These are phyloP conservation scores for Diaporthe caulivora DNA, from an alignment of 2,329 filamentous ascomycete species.

Conservation along the genomic window DNA sequence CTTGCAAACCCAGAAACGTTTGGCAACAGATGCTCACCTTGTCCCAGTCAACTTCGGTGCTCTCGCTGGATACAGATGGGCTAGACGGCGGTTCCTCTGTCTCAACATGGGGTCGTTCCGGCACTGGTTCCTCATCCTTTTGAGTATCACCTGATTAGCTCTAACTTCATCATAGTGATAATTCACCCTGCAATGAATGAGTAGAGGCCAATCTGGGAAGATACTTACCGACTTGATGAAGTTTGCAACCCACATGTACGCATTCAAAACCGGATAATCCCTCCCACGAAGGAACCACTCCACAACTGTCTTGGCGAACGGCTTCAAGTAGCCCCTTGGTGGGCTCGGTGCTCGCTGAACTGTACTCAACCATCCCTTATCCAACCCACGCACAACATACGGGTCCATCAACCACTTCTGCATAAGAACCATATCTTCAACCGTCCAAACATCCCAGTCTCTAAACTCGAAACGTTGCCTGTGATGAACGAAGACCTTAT, in stretches of 20 bases:
- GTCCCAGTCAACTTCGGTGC: conserved; percentile 38
- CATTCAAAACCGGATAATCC: no score
- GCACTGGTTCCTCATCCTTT: no score
- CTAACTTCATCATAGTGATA: no score
- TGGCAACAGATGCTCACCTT: conserved; percentile 40
- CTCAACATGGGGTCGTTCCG: no score
- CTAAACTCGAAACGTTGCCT: not conserved
- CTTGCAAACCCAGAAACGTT: conserved; percentile 25
- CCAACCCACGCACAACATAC: conserved; percentile 40
- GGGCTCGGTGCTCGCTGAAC: conserved; percentile 37
- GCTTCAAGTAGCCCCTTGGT: conserved; percentile 38
- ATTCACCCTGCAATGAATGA: no score
- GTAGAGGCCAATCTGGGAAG: no score
- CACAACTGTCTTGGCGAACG: no score
- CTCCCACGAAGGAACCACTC: no score
- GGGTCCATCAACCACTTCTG: conserved; percentile 43
- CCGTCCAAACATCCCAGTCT: conserved; percentile 38
- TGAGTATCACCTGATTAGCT: no score
- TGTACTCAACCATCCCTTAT: conserved; percentile 42
- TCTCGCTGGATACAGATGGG: not conserved
- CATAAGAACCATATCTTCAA: conserved; percentile 40
- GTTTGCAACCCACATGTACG: no score
- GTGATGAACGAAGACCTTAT: conserved; percentile 39
- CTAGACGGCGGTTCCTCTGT: not conserved
- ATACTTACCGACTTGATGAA: no score